Percentiles rank a stretch among this genome's conserved stretches.
Conservation (phyloP, 306 rosid species). For the Trifolium dubium region DNA sequence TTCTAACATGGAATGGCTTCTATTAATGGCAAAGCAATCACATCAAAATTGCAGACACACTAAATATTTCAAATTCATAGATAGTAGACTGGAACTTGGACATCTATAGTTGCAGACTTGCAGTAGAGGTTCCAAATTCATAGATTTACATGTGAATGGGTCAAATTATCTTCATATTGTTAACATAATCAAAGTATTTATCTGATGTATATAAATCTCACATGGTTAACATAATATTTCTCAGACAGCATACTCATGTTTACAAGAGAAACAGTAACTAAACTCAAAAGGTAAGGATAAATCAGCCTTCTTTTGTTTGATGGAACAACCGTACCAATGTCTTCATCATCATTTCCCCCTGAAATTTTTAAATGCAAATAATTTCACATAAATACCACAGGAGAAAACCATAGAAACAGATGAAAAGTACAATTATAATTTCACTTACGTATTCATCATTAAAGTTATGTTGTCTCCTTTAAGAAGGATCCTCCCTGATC, state of each 20-base stretch:
- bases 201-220: conserved; percentile 9
- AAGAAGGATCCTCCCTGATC: conserved; percentile 81
- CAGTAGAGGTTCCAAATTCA: too few species aligned
- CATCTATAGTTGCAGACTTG: too few species aligned
- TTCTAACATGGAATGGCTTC: too few species aligned
- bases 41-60: too few species aligned
- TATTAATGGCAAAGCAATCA: too few species aligned
- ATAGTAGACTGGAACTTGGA: too few species aligned
- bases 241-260: conserved; percentile 7
- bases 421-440: conserved; percentile 10
- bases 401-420: not conserved
- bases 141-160: too few species aligned
- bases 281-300: conserved; percentile 29
- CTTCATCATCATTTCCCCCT: conserved; percentile 76
- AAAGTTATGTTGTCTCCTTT: conserved; percentile 91
- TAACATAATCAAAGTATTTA: not conserved
- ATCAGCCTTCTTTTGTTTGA: conserved; percentile 31
- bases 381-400: not conserved
- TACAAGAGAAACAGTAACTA: not conserved
- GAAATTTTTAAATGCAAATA: conserved; percentile 31
- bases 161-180: too few species aligned
- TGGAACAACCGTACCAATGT: not conserved
- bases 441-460: conserved; percentile 85
- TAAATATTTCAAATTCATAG: too few species aligned
- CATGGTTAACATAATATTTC: conserved; percentile 12